A percentile compares a stretch with the other conserved stretches of the same genome.
Evolutionary conservation across 345 rosid species (phyloP).

Genomic region (Eucalyptus erythrocorys): DNA sequence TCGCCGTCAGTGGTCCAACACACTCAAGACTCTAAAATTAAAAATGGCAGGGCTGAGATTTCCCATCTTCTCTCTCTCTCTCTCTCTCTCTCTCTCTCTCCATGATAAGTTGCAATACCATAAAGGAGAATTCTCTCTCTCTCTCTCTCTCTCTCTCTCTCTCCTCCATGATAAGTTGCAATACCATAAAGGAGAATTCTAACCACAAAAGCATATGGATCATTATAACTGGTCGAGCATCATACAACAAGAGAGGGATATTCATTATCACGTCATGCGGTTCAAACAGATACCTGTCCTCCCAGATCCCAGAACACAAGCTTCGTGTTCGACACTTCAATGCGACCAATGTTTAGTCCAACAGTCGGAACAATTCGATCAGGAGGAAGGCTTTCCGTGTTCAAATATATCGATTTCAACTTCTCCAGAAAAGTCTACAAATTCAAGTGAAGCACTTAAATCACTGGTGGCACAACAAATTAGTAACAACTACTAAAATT

Average conservation of each 20-base stretch:
- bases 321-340: conserved; percentile 72
- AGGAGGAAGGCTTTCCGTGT: conserved; percentile 88
- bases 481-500: neutral
- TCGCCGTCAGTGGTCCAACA: neutral
- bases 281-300: conserved; percentile 61
- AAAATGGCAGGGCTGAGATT: neutral
- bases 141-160: neutral
- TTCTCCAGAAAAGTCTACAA: conserved; percentile 89
- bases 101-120: neutral
- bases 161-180: neutral
- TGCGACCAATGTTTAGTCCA: conserved; percentile 92
- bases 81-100: neutral
- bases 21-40: neutral
- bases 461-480: neutral
- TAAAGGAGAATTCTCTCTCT: neutral
- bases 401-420: conserved; percentile 67
- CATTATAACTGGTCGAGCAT: neutral
- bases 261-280: neutral
- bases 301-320: conserved; percentile 98
- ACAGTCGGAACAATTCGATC: conserved; percentile 99
- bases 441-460: neutral
- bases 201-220: neutral
- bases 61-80: neutral
- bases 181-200: neutral
- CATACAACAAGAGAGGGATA: neutral